phyloP scores from a whole-genome alignment of 192 early-diverging fungal genomes.

The Gaertneriomyces sp. region DNA sequence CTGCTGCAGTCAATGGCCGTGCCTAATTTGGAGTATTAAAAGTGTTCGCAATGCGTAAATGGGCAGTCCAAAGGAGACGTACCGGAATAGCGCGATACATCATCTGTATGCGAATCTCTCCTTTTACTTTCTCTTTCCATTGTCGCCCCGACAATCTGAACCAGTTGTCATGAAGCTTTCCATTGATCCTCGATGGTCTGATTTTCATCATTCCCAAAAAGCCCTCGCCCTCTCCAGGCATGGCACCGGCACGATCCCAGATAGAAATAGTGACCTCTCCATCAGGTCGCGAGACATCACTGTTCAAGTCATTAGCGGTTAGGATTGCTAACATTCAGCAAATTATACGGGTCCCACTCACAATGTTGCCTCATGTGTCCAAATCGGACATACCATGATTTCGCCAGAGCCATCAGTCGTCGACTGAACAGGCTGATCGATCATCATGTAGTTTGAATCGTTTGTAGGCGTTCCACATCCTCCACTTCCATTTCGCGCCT shows the following conservation, averaged over 20 bases:
- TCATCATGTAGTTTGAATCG: constrained; percentile 24
- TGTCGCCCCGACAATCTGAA: constrained; percentile 45
- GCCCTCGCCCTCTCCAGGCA: constrained; percentile 28
- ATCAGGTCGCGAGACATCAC: constrained; percentile 46
- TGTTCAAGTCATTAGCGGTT: constrained; percentile 16
- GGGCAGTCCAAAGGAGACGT: background rate
- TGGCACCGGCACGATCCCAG: constrained; percentile 39
- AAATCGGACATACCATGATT: constrained; percentile 36
- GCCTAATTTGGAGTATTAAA: constrained; percentile 18
- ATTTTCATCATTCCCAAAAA: constrained; percentile 54
- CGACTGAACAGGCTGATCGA: background rate
- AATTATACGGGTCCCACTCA: constrained; percentile 24
- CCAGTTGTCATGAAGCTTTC: constrained; percentile 56
- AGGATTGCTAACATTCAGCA: background rate
- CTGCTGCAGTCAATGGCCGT: constrained; percentile 42
- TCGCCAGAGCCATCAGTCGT: constrained; percentile 1
- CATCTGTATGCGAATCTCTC: constrained; percentile 51
- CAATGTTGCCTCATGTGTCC: constrained; percentile 59
- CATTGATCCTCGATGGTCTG: constrained; percentile 40
- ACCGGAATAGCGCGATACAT: constrained; percentile 48
- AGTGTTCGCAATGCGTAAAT: background rate
- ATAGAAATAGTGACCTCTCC: constrained; percentile 50
- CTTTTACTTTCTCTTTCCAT: constrained; percentile 44
- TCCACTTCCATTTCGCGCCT: constrained; percentile 28
- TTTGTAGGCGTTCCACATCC: background rate